Evolutionary conservation across 345 rosid genomes (phyloP), one percentile per base, ranked within the genome.

Genomic region (Populus simonii): DNA sequence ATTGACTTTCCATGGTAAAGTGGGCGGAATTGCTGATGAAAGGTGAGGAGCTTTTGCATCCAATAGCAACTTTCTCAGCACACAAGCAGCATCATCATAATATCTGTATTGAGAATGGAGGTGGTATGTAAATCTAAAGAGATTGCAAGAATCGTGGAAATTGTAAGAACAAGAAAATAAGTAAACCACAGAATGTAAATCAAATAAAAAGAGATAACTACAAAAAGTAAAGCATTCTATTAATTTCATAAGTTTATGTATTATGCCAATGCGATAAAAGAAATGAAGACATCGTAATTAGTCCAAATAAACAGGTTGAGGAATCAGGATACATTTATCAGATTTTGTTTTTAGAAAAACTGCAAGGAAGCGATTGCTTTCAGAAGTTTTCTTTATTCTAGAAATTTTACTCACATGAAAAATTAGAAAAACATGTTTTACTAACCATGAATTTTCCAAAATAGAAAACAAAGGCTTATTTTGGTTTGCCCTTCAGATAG

Each of bases 31-130:
- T 41, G 86, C 86, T 15, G 97, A 88, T 68, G 99, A 94, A 73
- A 92, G 95, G 80, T 96, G 99, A 79, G 99, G 99, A 82, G 99
- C 98, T 90, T 92, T 96, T 70, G 97, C 99, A 82, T 96, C 99
- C 85, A 96, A 78, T 82, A 92, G 93, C 96, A 96, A 89, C 89
- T 96, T 94, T 85, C 98, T 86, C 77, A 96, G 74, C 75, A 94
- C 97, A 85, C 98, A 96, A 45, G 99, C 99, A 74, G 97, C 93
- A 86, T 96, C 99, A 81, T 96, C 99, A 78, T 96, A 96, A 79
- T 96, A 96, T 85, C 99, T 96, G 78, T 23, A 77, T 74, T 75
- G 38, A 35, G 76, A 80, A 74, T 66, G 69, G 45, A 79, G 70
- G 65, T 47, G 18, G n/a, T 31, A 38, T 20, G 53, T 59, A 31